Percentiles rank a stretch among this genome's conserved stretches.
These are phyloP conservation scores for Pseudognaphalium luteoalbum DNA, from an alignment of 129 eudicot genomes.

Conservation along the genomic window DNA sequence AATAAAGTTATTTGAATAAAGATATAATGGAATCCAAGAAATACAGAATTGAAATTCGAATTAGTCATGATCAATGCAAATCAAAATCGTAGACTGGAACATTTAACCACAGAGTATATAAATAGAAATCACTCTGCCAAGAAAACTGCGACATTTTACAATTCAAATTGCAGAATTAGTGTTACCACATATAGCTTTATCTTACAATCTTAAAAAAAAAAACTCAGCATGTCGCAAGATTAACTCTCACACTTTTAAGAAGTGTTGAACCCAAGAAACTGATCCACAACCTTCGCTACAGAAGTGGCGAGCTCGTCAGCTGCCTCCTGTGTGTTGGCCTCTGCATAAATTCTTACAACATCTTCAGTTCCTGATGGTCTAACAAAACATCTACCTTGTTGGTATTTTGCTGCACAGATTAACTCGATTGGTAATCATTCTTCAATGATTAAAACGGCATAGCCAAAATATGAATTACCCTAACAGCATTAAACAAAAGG, in stretches of 20 bases:
- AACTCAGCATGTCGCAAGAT: background rate
- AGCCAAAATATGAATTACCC: background rate
- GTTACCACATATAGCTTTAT: constrained; percentile 1
- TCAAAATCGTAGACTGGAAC: no score
- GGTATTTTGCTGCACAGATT: constrained; percentile 50
- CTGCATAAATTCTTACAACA: constrained; percentile 84
- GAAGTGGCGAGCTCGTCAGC: constrained; percentile 66
- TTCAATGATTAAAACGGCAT: background rate
- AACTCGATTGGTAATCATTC: background rate
- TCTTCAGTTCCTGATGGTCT: constrained; percentile 95
- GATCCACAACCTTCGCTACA: constrained; percentile 59
- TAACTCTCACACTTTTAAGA: background rate
- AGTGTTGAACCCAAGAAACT: constrained; percentile 55
- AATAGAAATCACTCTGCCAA: no score
- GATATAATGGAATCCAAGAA: no score
- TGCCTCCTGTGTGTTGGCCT: constrained; percentile 71
- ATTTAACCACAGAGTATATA: no score
- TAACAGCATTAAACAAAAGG: background rate
- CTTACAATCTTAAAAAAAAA: background rate
- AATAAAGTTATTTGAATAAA: no score
- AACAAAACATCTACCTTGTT: constrained; percentile 77
- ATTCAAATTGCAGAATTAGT: background rate
- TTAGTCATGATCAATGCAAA: no score
- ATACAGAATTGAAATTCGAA: no score
- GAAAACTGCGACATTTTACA: no score